Evolutionary conservation across 169 alveolate genomes (phyloP), one percentile per base, ranked within the genome.

Genomic region (Miamiensis avidus): DNA sequence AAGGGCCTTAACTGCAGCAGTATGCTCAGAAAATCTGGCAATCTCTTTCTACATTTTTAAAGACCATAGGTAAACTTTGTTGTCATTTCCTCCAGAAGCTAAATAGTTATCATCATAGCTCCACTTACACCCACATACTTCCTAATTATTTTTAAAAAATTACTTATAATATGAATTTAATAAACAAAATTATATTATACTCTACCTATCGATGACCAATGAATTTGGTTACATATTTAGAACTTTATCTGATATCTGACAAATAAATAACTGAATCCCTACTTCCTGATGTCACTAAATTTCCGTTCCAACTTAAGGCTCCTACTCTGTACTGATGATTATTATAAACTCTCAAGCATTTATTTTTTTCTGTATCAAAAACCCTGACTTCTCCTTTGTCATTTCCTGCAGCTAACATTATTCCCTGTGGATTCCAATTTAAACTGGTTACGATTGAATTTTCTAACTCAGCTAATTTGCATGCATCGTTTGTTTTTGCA

Each of bases 21-120:
- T 34, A 82, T 94, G 97, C 29, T 89, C 65, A 15, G 77, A 81
- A 49, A 89, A 82, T 34, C 76, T 78, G 34, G 81, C 87, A 0
- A 90, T 31, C 1, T 95, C 94, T 16, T 77, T 79, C 20, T 65
- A 73, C 26, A 32, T 76, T 0, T 78, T 73, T n/a, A 81, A 49
- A 82, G 81, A 82, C 97, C 97, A 94, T 72, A 94, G 73, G n/a
- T 81, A 30, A 31, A 94, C 64, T 76, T 89, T 92, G 85, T 94
- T 94, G 74, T 94, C 97, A 86, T 94, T 94, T 26, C 95, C 96
- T n/a, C 97, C 97, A 29, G 94, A 86, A 15, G 95, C 97, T 69
- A 94, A 87, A 28, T 83, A 72, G 15, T 84, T 65, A 15, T 88
- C 95, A 83, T 89, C 94, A 74, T 74, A 82, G n/a, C 94, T 88